phyloP scores from a whole-genome alignment of 1,139 yeast genomes.

The Blastobotrys capitulatus region DNA sequence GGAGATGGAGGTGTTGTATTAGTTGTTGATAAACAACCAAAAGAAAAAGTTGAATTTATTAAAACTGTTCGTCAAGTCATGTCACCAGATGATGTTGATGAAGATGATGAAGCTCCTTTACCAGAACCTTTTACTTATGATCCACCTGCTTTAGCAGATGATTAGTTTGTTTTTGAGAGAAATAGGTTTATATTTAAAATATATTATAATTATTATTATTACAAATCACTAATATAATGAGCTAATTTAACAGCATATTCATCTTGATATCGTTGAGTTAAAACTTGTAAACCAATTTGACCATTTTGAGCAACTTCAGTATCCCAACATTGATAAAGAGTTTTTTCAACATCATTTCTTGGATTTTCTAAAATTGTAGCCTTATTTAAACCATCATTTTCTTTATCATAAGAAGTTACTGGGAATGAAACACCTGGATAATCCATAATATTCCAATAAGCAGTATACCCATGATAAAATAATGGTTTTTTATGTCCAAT shows the following conservation, averaged over 20 bases:
- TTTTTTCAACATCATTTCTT: slow-evolving; percentile 1
- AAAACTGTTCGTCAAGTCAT: slow-evolving; percentile 83
- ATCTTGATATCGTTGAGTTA: slow-evolving; percentile 46
- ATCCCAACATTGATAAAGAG: slow-evolving; percentile 35
- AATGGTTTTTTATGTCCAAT: slow-evolving; percentile 17
- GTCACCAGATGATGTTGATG: slow-evolving; percentile 39
- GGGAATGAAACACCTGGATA: slow-evolving; percentile 46
- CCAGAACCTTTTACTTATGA: slow-evolving; percentile 77
- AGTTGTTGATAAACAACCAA: slow-evolving; percentile 64
- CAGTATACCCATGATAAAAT: slow-evolving; percentile 35
- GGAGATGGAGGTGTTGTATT: slow-evolving; percentile 67
- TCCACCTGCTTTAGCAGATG: slow-evolving; percentile 35
- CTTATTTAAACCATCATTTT: background rate
- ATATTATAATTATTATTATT: background rate
- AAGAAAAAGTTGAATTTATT: slow-evolving; percentile 59
- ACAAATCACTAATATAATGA: background rate
- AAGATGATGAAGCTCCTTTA: slow-evolving; percentile 68
- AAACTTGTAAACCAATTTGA: slow-evolving; percentile 49
- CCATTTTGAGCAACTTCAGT: slow-evolving; percentile 45
- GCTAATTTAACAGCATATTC: slow-evolving; percentile 46
- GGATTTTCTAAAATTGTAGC: background rate
- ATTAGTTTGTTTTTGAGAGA: background rate
- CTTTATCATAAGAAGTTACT: slow-evolving; percentile 24
- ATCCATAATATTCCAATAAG: slow-evolving; percentile 44
- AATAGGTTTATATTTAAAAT: background rate